Evolutionary conservation across 345 rosid genomes (phyloP).

Genomic region (Euphorbia peplus): DNA sequence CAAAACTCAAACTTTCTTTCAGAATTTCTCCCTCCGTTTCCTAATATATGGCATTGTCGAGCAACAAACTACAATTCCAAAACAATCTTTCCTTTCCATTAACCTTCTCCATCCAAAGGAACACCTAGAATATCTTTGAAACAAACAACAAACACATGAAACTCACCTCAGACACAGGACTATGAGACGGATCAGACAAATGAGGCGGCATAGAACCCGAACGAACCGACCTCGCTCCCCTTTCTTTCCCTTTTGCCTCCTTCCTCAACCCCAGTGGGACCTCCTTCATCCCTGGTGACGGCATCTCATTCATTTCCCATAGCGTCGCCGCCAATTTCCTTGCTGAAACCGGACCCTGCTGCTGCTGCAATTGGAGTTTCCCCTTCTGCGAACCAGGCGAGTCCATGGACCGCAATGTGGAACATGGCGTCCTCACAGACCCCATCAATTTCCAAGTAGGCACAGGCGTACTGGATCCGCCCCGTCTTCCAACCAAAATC

Average conservation of each 20-base stretch:
- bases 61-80: neutral
- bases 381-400: conserved; percentile 54
- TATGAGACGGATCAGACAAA: conserved; percentile 93
- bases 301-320: conserved; percentile 99
- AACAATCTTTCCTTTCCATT: neutral
- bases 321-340: conserved; percentile 94
- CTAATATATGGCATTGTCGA: too few species aligned
- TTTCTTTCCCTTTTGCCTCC: conserved; percentile 44
- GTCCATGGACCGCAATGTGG: conserved; percentile 44
- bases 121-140: neutral
- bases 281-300: conserved; percentile 60
- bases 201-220: conserved; percentile 89
- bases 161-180: conserved; percentile 90
- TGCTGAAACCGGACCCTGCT: conserved; percentile 72
- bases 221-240: conserved; percentile 54
- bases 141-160: conserved; percentile 1
- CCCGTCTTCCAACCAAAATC: conserved; percentile 69
- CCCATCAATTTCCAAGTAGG: conserved; percentile 85
- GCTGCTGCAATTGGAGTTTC: conserved; percentile 37
- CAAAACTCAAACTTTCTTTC: neutral
- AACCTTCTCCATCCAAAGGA: neutral
- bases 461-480: conserved; percentile 84
- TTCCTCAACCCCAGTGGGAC: conserved; percentile 27
- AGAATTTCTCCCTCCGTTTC: too few species aligned
- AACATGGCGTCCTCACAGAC: conserved; percentile 53